These are phyloP conservation scores for Stephanodiscus triporus DNA, from an alignment of 108 stramenopile genomes.

Conservation along the genomic window DNA sequence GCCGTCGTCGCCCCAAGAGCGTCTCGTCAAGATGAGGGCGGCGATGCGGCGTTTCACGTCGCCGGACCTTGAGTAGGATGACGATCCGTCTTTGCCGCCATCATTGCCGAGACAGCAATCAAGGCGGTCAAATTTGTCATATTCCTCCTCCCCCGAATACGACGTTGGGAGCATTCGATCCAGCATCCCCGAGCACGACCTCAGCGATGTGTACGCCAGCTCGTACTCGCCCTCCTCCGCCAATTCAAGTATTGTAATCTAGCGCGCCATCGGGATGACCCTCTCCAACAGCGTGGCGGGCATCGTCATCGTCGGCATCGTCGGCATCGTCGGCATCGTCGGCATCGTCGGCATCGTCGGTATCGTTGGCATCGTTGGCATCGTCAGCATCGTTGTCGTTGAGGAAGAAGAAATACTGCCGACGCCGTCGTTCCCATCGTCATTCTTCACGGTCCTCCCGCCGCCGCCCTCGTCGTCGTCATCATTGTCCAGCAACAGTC, in stretches of 20 bases:
- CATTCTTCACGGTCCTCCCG: conserved; percentile 3
- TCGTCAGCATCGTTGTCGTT: no score
- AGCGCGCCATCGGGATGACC: conserved; percentile 50
- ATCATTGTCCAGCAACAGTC: not conserved
- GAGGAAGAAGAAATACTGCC: conserved; percentile 2
- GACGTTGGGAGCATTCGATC: conserved; percentile 10
- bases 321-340: no score
- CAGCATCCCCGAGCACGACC: conserved; percentile 42
- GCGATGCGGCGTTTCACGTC: conserved; percentile 71
- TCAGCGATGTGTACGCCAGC: conserved; percentile 53
- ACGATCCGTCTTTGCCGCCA: not conserved
- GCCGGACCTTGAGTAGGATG: conserved; percentile 32
- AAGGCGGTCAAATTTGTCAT: no score
- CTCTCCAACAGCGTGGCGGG: conserved; percentile 24
- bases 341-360: no score
- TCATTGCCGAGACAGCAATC: not conserved
- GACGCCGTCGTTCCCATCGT: conserved; percentile 5
- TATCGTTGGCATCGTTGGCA: no score
- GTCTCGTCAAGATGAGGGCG: conserved; percentile 52
- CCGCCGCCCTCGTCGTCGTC: not conserved
- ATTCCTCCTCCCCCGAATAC: not conserved
- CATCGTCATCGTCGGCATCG: no score
- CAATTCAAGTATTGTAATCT: conserved; percentile 66
- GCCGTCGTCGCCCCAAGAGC: not conserved
- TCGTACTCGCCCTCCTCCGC: conserved; percentile 54